Evolutionary conservation across 2,329 filamentous ascomycete species (phyloP), one percentile per base, ranked within the genome.

Genomic region (Colletotrichum shisoi): DNA sequence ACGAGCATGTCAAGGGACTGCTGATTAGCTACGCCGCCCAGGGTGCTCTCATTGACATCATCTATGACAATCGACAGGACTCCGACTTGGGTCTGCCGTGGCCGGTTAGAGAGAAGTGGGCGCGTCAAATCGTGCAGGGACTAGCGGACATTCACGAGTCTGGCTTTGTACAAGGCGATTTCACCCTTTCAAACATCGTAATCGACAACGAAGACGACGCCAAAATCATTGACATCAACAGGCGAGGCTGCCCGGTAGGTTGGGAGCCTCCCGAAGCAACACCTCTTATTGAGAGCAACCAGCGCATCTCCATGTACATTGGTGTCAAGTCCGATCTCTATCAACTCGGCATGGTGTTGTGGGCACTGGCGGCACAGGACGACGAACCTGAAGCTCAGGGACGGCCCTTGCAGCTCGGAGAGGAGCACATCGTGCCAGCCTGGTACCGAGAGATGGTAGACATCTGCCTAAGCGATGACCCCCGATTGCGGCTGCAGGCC

Each of bases 161-260:
- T 24, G 95, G 95, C 4, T 98, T 96, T 76, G 95, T 99, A 12
- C 95, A 99, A 75, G 95, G 95, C 27, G 95, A 99, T 75, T 97
- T 99, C 71, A 99, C 95, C 0, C 83, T 99, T 34, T 97, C 94
- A 5, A 99, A 99, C 75, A 96, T 99, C 71, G 95, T 99, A 69
- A 91, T 99, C 73, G 93, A 98, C 76, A 84, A 85, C 13, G 80
- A 91, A 49, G 89, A 93, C 74, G 86, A 97, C 74, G 95, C 94
- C 9, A 94, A 96, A 74, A 98, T 99, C 71, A 99, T 99, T 74
- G 95, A 99, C 78, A 97, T 99, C 80, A 99, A 99, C 79, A 87
- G 95, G 62, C 86, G 95, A 72, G 95, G 95, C n/a, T 99, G 95
- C 73, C 95, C 95, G 0, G 92, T 98, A 4, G 94, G 94, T 27